A percentile compares a stretch with the other conserved stretches of the same genome.
Conservation (phyloP, 192 early-diverging fungal genomes). For the Cetraspora pellucida region DNA sequence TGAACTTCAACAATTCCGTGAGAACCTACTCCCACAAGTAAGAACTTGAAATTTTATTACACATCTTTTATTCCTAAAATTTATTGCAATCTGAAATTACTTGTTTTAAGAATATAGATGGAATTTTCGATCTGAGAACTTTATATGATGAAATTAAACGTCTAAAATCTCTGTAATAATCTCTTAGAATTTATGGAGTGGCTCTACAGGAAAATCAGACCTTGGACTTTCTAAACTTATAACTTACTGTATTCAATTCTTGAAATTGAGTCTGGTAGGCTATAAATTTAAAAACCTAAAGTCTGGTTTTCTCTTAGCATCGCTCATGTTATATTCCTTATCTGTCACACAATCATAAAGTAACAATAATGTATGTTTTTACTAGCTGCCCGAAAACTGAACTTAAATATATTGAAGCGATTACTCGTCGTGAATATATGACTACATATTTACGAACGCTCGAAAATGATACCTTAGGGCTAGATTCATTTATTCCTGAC, state of each 20-base stretch:
- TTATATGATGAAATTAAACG: neutral
- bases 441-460: constrained; percentile 11
- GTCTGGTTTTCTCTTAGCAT: no score
- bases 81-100: neutral
- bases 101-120: neutral
- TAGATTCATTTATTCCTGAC: constrained; percentile 3
- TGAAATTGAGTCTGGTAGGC: no score
- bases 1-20: constrained; percentile 24
- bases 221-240: no score
- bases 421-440: neutral
- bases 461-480: constrained; percentile 1
- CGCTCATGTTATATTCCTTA: no score
- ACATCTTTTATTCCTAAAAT: neutral
- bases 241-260: no score
- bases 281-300: no score
- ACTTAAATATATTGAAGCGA: constrained; percentile 11
- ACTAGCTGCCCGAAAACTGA: constrained; percentile 25
- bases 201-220: no score
- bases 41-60: neutral
- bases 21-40: constrained; percentile 9
- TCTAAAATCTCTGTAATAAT: neutral
- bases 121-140: neutral
- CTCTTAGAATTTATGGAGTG: no score
- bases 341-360: neutral
- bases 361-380: neutral